Conservation (phyloP, 495 filamentous ascomycete species). For the Aspergillus sclerotioniger region DNA sequence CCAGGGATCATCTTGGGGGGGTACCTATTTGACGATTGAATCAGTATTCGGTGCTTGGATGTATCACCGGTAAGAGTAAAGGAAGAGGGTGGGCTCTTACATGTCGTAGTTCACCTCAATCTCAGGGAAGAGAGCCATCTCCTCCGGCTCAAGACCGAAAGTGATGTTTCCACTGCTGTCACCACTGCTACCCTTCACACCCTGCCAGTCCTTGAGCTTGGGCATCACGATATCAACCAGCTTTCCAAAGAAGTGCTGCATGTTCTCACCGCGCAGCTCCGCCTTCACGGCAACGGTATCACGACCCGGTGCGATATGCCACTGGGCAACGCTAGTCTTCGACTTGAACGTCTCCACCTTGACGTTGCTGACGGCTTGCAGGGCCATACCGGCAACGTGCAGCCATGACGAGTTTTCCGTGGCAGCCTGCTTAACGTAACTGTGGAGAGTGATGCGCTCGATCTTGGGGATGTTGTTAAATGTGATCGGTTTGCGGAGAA, state of each 20-base stretch:
- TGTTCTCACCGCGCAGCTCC: constrained; percentile 70
- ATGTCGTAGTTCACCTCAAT: constrained; percentile 86
- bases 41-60: background rate
- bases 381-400: constrained; percentile 74
- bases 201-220: constrained; percentile 90
- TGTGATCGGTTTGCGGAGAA: constrained; percentile 72
- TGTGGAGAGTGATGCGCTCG: constrained; percentile 75
- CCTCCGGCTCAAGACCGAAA: constrained; percentile 71
- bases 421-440: constrained; percentile 62
- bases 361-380: constrained; percentile 85
- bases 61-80: background rate
- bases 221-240: constrained; percentile 85
- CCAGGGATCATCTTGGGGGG: constrained; percentile 92
- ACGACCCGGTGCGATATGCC: constrained; percentile 52
- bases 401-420: constrained; percentile 63
- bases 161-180: constrained; percentile 85
- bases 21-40: constrained; percentile 52
- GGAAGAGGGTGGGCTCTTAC: constrained; percentile 52
- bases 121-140: constrained; percentile 83
- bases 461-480: constrained; percentile 86
- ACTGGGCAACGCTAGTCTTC: constrained; percentile 64
- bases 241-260: constrained; percentile 86
- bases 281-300: constrained; percentile 61
- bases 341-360: constrained; percentile 66
- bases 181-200: constrained; percentile 70